Evolutionary conservation across 805 yeast genomes (phyloP).

Genomic region (Henningerozyma blattae): DNA sequence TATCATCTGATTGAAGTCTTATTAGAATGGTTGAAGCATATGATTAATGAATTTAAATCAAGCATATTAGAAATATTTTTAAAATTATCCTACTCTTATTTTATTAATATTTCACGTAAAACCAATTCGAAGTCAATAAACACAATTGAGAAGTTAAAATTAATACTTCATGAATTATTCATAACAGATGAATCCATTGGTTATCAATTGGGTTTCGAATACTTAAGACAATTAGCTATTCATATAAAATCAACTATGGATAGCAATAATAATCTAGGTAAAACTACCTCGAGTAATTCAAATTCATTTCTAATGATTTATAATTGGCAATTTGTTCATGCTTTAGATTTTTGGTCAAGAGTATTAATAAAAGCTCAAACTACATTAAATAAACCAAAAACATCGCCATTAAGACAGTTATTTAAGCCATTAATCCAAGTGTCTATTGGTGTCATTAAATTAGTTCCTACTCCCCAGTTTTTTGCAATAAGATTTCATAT

Average conservation of each 20-base stretch:
- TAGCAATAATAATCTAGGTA: constrained; percentile 46
- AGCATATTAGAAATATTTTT: constrained; percentile 58
- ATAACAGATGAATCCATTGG: constrained; percentile 61
- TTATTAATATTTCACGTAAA: constrained; percentile 68
- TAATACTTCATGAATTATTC: constrained; percentile 54
- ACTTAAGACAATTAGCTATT: constrained; percentile 83
- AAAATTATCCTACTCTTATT: constrained; percentile 61
- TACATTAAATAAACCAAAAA: constrained; percentile 20
- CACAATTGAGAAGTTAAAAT: constrained; percentile 34
- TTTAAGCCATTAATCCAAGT: constrained; percentile 94
- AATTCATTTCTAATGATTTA: constrained; percentile 78
- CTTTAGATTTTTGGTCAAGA: constrained; percentile 94
- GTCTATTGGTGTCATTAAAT: constrained; percentile 76
- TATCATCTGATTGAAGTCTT: constrained; percentile 74
- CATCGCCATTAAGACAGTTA: constrained; percentile 64
- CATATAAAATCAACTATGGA: constrained; percentile 75
- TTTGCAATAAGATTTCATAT: constrained; percentile 88
- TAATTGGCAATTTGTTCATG: constrained; percentile 95
- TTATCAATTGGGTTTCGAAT: constrained; percentile 86
- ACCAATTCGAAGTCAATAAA: constrained; percentile 78
- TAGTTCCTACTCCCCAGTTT: constrained; percentile 88
- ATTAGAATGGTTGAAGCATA: constrained; percentile 66
- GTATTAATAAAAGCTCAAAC: constrained; percentile 47
- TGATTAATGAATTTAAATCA: constrained; percentile 59
- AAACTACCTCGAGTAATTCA: constrained; percentile 29